Evolutionary conservation across 2,329 filamentous ascomycete genomes (phyloP).

Genomic region (Hysterium pulicare): DNA sequence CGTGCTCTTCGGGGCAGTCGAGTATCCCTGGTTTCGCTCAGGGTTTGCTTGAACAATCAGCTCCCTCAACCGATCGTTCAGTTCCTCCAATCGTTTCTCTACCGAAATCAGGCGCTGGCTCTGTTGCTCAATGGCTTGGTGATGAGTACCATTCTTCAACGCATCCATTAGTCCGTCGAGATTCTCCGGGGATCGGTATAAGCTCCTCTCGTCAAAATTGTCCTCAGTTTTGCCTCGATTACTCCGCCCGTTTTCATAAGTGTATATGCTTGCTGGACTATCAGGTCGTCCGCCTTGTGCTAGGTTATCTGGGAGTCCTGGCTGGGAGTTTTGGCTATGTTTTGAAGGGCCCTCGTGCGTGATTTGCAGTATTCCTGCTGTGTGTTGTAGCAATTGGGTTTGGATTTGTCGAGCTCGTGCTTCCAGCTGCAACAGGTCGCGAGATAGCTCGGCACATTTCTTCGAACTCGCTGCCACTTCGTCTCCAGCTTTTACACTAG

Average conservation of each 20-base stretch:
- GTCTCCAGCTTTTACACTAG: slow-evolving; percentile 59
- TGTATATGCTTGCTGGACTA: slow-evolving; percentile 74
- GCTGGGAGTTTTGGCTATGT: slow-evolving; percentile 47
- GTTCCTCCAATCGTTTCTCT: slow-evolving; percentile 62
- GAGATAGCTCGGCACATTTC: slow-evolving; percentile 80
- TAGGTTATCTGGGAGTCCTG: slow-evolving; percentile 36
- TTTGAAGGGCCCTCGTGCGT: slow-evolving; percentile 75
- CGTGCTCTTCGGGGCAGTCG: slow-evolving; percentile 22
- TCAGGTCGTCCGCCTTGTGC: slow-evolving; percentile 53
- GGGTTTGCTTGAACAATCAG: slow-evolving; percentile 65
- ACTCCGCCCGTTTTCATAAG: slow-evolving; percentile 55
- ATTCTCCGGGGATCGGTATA: slow-evolving; percentile 68
- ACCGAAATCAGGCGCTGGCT: slow-evolving; percentile 57
- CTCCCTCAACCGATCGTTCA: slow-evolving; percentile 65
- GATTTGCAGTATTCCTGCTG: slow-evolving; percentile 85
- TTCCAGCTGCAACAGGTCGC: slow-evolving; percentile 76
- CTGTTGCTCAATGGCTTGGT: slow-evolving; percentile 26
- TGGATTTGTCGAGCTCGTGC: slow-evolving; percentile 71
- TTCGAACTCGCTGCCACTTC: slow-evolving; percentile 72
- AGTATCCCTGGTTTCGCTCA: slow-evolving; percentile 33
- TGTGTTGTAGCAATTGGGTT: slow-evolving; percentile 77
- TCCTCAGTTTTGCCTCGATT: slow-evolving; percentile 56
- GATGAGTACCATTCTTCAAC: slow-evolving; percentile 34
- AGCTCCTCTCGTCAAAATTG: slow-evolving; percentile 72
- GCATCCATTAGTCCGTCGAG: slow-evolving; percentile 50